These are phyloP conservation scores for Penicillium arizonense DNA, from an alignment of 495 filamentous ascomycete species.

Conservation along the genomic window DNA sequence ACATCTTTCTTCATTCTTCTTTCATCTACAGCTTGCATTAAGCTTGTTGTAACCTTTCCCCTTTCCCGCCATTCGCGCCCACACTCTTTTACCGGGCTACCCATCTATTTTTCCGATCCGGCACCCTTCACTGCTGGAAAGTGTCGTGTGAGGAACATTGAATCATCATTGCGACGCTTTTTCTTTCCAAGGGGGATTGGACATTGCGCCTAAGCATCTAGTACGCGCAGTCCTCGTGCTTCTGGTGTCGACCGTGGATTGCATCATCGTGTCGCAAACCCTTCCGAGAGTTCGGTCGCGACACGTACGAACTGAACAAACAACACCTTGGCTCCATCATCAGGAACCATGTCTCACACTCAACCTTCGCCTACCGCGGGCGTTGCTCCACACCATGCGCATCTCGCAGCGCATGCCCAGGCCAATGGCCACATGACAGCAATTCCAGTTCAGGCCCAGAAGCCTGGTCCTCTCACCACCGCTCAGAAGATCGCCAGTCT, in stretches of 20 bases:
- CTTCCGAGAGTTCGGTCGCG: conserved; percentile 18
- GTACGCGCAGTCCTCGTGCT: conserved; percentile 5
- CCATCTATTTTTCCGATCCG: conserved; percentile 4
- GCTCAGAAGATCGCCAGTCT: conserved; percentile 60
- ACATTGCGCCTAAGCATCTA: not conserved
- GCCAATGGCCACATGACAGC: conserved; percentile 51
- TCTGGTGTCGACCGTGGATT: conserved; percentile 20
- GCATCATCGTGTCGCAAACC: conserved; percentile 44
- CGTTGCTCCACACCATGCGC: conserved; percentile 49
- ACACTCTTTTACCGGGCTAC: conserved; percentile 8
- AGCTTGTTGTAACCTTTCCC: conserved; percentile 2
- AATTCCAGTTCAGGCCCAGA: conserved; percentile 53
- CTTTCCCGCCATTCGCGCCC: conserved; percentile 1
- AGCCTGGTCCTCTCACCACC: conserved; percentile 47
- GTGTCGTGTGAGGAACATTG: conserved; percentile 1
- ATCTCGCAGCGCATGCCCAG: conserved; percentile 47
- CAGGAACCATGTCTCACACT: conserved; percentile 44
- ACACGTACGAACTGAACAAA: conserved; percentile 8
- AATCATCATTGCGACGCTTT: not conserved
- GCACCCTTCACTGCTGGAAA: conserved; percentile 4
- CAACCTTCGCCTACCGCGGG: conserved; percentile 53
- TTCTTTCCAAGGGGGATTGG: conserved; percentile 1
- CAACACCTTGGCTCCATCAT: not conserved
- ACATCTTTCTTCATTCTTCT: conserved; percentile 1
- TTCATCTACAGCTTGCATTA: not conserved